Percentiles rank a stretch among this genome's conserved stretches.
phyloP scores from a whole-genome alignment of 768 basidiomycete genomes.

The Kwoniella pini region DNA sequence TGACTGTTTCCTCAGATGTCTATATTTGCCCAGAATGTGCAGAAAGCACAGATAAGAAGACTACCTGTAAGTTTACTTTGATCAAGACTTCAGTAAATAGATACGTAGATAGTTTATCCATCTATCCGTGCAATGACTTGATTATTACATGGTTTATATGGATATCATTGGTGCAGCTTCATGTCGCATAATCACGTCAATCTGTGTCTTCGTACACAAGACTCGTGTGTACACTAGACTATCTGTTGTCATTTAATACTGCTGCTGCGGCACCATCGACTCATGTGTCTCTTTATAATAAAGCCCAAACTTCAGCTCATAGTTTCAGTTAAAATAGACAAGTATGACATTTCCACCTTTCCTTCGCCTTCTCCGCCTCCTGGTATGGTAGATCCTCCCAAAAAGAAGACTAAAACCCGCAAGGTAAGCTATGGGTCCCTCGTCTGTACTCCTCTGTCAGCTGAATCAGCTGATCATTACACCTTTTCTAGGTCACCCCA shows the following conservation, averaged over 20 bases:
- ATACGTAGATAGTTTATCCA: conserved; percentile 18
- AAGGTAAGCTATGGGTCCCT: conserved; percentile 7
- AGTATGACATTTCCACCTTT: conserved; percentile 34
- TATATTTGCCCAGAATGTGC: conserved; percentile 37
- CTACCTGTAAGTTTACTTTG: conserved; percentile 32
- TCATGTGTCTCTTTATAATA: no score
- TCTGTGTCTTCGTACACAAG: neutral
- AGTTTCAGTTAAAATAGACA: conserved; percentile 17
- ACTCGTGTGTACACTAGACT: neutral
- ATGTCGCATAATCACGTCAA: neutral
- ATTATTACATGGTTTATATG: conserved; percentile 7
- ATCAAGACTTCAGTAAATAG: neutral
- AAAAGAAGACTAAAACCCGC: conserved; percentile 2
- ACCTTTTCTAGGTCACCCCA: neutral
- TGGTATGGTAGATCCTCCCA: conserved; percentile 11
- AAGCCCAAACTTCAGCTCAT: conserved; percentile 9
- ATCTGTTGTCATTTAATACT: no score
- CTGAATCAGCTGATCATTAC: neutral
- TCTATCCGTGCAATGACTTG: conserved; percentile 5
- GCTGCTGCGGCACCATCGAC: no score
- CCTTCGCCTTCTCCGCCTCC: conserved; percentile 37
- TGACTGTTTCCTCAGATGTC: conserved; percentile 24
- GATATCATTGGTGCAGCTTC: neutral
- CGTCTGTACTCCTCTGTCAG: neutral
- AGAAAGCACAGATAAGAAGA: conserved; percentile 24